Base-by-base conservation (phyloP, 2,329 filamentous ascomycete species). In the Knufia petricola region DNA sequence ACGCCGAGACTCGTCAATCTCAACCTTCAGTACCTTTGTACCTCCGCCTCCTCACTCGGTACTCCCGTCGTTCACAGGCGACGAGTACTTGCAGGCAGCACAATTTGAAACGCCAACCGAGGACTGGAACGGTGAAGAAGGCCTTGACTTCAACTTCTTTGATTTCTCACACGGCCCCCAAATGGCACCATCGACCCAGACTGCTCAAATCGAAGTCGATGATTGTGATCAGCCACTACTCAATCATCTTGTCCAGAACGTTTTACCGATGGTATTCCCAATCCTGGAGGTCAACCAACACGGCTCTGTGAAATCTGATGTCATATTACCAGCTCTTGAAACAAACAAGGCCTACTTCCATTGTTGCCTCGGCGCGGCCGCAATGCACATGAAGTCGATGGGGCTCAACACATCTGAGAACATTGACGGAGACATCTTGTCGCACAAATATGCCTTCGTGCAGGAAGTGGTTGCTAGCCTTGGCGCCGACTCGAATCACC, bases 271-370 rank as follows among this genome's bases (percentile, higher is more conserved):
- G 54, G 84, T 95, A 63, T 96, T 95, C 67, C 92, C 92, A 12
- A 84, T 96, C 47, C 77, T 95, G 28, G 89, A 96, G 68, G 82
- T 82, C 34, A 94, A 92, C 64, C 87, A 94, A 64, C 85, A 86
- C 59, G 87, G 87, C 32, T 85, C 84, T 1, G 81, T 87, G 31
- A 79, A 83, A 52, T 82, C 85, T 1, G 84, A 92, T 59, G 78
- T 94, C 52, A 84, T 96, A 57, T 77, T 96, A 13, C 87, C 86
- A 3, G 86, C 90, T 6, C 75, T 98, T 28, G 86, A 94, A 64
- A 85, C 78, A 59, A 98, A 96, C 77, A 89, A 86, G 66, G 84
- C 82, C 57, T 98, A 95, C 66, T 76, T 95, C 26, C 89, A 96
- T 73, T 95, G 89, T 72, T 96, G 90, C 69, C 74, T 98, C 53